Evolutionary conservation across 768 basidiomycete species (phyloP).

Genomic region (Mycena vulgaris): DNA sequence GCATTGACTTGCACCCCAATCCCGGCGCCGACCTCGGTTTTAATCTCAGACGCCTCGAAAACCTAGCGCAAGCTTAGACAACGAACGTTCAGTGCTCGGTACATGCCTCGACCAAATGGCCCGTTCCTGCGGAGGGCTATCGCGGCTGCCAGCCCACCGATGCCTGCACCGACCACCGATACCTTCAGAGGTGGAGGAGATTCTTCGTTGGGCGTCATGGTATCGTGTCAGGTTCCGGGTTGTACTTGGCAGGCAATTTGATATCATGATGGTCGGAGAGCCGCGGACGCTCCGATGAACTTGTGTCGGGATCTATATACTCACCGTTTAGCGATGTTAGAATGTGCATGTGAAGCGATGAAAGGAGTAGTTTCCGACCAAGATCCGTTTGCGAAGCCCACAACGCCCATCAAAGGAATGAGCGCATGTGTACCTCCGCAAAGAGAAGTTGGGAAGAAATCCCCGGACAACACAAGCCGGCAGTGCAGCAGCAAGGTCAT

Average conservation of each 20-base stretch:
- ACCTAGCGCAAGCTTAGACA: not conserved
- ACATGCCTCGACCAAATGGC: slow-evolving; percentile 22
- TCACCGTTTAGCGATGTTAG: too few species aligned
- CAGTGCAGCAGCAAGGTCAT: slow-evolving; percentile 27
- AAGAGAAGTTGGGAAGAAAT: slow-evolving; percentile 20
- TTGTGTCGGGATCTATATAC: too few species aligned
- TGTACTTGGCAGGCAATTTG: not conserved
- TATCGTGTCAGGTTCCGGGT: not conserved
- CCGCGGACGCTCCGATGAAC: too few species aligned
- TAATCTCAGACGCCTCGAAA: slow-evolving; percentile 25
- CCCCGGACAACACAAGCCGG: slow-evolving; percentile 21
- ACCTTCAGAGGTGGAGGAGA: slow-evolving; percentile 18
- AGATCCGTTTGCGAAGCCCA: slow-evolving; percentile 17
- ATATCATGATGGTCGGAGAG: too few species aligned
- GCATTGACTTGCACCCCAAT: slow-evolving; percentile 26
- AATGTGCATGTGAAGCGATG: not conserved
- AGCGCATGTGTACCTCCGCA: slow-evolving; percentile 2
- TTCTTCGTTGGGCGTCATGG: not conserved
- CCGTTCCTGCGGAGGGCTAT: slow-evolving; percentile 22
- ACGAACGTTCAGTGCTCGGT: not conserved
- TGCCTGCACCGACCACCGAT: slow-evolving; percentile 29
- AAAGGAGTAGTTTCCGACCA: not conserved
- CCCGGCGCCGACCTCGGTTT: slow-evolving; percentile 27
- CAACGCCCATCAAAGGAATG: slow-evolving; percentile 13
- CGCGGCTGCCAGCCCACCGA: slow-evolving; percentile 29